Evolutionary conservation across 2,329 filamentous ascomycete species (phyloP).

Genomic region (Acephala macrosclerotiorum): DNA sequence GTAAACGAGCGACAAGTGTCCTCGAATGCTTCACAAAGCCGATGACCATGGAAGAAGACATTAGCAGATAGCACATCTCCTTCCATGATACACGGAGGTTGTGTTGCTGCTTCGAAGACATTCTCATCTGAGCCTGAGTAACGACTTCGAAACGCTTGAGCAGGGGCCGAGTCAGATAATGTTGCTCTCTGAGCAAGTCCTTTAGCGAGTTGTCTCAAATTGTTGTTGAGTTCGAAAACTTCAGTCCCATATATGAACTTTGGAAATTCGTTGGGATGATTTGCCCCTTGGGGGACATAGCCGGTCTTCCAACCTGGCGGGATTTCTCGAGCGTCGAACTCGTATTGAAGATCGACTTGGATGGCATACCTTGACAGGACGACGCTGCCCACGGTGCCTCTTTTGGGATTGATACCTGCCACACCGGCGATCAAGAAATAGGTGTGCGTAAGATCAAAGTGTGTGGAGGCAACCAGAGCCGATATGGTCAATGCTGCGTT

Average conservation of each 20-base stretch:
- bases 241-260: conserved; percentile 68
- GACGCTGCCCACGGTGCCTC: conserved; percentile 70
- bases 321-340: conserved; percentile 73
- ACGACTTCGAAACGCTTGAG: conserved; percentile 58
- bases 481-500: conserved; percentile 72
- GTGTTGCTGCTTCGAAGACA: background rate
- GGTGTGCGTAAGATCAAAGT: conserved; percentile 68
- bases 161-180: conserved; percentile 56
- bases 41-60: conserved; percentile 69
- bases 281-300: conserved; percentile 69
- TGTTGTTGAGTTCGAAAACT: conserved; percentile 68
- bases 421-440: conserved; percentile 78
- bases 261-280: conserved; percentile 61
- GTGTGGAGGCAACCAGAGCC: conserved; percentile 63
- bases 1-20: conserved; percentile 53
- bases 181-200: conserved; percentile 55
- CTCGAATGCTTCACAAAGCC: conserved; percentile 67
- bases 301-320: conserved; percentile 68
- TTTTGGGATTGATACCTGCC: conserved; percentile 73
- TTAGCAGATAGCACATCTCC: conserved; percentile 74
- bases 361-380: conserved; percentile 72
- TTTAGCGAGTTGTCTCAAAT: conserved; percentile 59
- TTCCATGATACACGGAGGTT: conserved; percentile 61
- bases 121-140: conserved; percentile 55
- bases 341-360: conserved; percentile 77